Conservation (phyloP, 306 rosid genomes). For the Quercus rubra region DNA sequence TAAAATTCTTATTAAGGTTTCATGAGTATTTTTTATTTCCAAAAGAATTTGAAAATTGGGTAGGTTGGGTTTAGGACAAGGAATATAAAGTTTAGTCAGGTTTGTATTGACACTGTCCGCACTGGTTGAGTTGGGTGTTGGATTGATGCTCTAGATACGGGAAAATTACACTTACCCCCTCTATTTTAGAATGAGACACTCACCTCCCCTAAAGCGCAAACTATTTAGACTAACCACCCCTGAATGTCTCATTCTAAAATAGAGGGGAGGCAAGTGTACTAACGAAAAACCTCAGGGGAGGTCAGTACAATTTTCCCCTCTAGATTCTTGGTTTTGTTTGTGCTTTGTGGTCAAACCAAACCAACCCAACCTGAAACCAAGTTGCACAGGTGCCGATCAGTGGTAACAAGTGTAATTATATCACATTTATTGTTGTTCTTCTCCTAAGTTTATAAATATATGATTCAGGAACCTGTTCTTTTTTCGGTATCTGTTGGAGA, state of each 20-base stretch:
- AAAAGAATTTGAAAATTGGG: not conserved
- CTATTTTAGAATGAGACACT: no score
- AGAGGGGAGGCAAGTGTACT: no score
- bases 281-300: no score
- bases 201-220: no score
- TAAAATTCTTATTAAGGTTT: not conserved
- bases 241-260: no score
- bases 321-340: not conserved
- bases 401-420: not conserved
- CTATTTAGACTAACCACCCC: no score
- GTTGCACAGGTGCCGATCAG: not conserved
- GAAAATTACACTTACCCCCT: no score
- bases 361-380: not conserved
- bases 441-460: constrained; percentile 1
- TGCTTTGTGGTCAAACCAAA: not conserved
- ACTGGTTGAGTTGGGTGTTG: not conserved
- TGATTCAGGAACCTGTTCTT: constrained; percentile 84
- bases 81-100: not conserved
- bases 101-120: not conserved
- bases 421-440: constrained; percentile 13
- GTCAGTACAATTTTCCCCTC: no score
- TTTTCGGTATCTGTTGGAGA: constrained; percentile 95
- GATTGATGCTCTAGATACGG: not conserved
- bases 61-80: not conserved
- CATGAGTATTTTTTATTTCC: not conserved